phyloP scores from a whole-genome alignment of 768 basidiomycete species.

The Collybia sp. region DNA sequence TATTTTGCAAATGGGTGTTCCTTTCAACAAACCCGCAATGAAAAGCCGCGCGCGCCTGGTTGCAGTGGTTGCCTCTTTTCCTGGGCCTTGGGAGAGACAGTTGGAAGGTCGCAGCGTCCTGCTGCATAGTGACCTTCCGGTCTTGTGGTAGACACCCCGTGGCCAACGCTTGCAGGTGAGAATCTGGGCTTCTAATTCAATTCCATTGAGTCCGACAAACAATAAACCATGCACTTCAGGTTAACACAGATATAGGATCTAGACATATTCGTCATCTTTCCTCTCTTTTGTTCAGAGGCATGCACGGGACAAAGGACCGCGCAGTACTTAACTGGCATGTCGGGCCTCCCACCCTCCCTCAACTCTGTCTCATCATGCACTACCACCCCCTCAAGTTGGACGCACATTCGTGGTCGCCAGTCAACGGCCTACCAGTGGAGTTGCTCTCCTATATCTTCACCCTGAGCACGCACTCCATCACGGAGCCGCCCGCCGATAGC shows the following conservation, averaged over 20 bases:
- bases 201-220: constrained; percentile 9
- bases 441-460: constrained; percentile 53
- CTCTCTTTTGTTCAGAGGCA: constrained; percentile 31
- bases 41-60: background rate
- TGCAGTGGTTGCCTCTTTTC: background rate
- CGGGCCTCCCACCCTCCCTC: constrained; percentile 3
- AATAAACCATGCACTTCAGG: constrained; percentile 8
- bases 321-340: constrained; percentile 22
- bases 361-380: constrained; percentile 5
- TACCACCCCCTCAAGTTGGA: constrained; percentile 1
- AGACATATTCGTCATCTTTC: constrained; percentile 16
- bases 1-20: constrained; percentile 8
- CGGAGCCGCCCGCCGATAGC: constrained; percentile 12
- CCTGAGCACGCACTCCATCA: constrained; percentile 33
- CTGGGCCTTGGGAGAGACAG: background rate
- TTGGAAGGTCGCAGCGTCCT: background rate
- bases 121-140: background rate
- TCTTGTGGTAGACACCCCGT: background rate
- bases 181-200: background rate
- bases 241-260: constrained; percentile 11
- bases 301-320: constrained; percentile 26
- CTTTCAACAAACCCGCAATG: constrained; percentile 7
- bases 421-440: constrained; percentile 48
- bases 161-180: constrained; percentile 5
- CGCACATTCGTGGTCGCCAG: constrained; percentile 15